Evolutionary conservation across 495 filamentous ascomycete species (phyloP).

Genomic region (Xylaria acuta): DNA sequence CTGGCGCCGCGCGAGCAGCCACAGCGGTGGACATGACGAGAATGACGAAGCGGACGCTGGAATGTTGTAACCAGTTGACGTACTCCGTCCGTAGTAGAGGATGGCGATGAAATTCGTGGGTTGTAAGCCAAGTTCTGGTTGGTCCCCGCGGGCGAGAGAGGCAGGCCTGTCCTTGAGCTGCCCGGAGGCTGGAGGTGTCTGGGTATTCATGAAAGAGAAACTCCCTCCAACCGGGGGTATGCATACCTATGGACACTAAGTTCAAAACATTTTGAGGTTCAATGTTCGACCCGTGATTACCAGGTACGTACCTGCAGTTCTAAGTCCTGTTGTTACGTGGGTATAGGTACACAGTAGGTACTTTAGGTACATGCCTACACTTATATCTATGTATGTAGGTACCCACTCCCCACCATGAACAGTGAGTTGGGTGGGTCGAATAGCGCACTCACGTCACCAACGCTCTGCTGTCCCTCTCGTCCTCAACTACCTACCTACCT

Average conservation of each 20-base stretch:
- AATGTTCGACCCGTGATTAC: background rate
- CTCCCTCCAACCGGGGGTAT: constrained; percentile 8
- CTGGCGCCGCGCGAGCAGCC: constrained; percentile 31
- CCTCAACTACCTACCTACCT: constrained; percentile 12
- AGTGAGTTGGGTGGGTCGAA: background rate
- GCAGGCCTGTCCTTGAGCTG: background rate
- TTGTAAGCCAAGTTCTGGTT: background rate
- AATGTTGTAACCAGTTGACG: background rate
- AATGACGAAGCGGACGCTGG: constrained; percentile 15
- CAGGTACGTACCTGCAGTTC: background rate
- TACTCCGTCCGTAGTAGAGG: background rate
- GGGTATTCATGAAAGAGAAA: background rate
- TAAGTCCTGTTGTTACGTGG: too few relatives aligned
- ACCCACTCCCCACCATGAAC: background rate
- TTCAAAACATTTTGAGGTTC: too few relatives aligned
- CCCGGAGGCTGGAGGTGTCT: background rate
- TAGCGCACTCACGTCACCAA: constrained; percentile 4
- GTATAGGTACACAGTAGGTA: too few relatives aligned
- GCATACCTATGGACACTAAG: too few relatives aligned
- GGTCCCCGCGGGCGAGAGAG: background rate
- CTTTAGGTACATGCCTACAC: background rate
- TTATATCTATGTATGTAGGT: background rate
- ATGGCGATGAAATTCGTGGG: background rate
- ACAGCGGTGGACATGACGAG: constrained; percentile 25
- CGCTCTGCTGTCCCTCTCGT: background rate